Evolutionary conservation across 257 asterid species (phyloP).

Genomic region (Lycium ferocissimum): DNA sequence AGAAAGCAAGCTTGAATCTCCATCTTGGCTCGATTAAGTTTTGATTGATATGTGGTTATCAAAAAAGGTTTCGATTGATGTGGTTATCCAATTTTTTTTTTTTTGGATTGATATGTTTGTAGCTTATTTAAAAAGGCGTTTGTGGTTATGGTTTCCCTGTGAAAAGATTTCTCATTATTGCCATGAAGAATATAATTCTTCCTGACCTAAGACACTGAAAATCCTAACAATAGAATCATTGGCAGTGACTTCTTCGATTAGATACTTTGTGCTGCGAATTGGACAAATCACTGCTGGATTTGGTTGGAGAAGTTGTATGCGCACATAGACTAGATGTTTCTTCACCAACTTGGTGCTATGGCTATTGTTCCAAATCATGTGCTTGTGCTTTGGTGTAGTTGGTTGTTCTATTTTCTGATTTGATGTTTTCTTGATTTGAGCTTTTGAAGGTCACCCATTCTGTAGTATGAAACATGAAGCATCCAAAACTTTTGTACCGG

Average conservation of each 20-base stretch:
- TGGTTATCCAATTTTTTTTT: no score
- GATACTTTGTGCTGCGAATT: not conserved
- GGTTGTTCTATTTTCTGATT: not conserved
- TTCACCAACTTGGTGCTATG: constrained; percentile 21
- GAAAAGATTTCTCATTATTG: not conserved
- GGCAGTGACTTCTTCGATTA: not conserved
- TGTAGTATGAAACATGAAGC: not conserved
- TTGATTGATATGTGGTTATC: not conserved
- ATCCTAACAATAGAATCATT: not conserved
- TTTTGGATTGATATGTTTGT: constrained; percentile 2
- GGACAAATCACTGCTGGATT: not conserved
- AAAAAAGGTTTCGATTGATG: no score
- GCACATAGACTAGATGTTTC: constrained; percentile 7
- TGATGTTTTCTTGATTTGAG: not conserved
- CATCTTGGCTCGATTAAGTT: constrained; percentile 16
- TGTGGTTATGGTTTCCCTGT: not conserved
- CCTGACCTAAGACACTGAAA: not conserved
- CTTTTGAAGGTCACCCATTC: not conserved
- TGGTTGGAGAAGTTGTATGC: not conserved
- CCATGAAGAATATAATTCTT: not conserved
- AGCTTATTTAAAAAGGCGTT: not conserved
- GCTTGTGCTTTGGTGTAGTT: constrained; percentile 9
- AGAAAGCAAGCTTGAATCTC: constrained; percentile 11
- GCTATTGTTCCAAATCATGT: not conserved
- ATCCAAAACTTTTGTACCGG: not conserved